A percentile compares a stretch with the other conserved stretches of the same genome.
Evolutionary conservation across 495 filamentous ascomycete species (phyloP).

Genomic region (Bryoglossum gracile): DNA sequence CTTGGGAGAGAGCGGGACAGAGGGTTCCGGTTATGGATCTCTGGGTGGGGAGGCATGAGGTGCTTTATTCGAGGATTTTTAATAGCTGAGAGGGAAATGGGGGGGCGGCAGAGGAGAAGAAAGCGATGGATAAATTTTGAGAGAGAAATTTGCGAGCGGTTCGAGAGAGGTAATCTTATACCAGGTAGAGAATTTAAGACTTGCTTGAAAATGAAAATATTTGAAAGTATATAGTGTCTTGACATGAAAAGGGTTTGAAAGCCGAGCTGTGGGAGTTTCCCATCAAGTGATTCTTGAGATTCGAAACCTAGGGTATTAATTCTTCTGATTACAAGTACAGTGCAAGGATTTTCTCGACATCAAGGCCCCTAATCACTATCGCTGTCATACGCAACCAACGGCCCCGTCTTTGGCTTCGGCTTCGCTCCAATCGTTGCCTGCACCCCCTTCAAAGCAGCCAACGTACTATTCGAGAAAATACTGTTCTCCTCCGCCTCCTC

Average conservation of each 20-base stretch:
- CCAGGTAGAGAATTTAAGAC: too few relatives aligned
- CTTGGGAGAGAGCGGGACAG: constrained; percentile 87
- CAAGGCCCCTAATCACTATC: constrained; percentile 59
- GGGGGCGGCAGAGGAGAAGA: too few relatives aligned
- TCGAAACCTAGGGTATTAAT: too few relatives aligned
- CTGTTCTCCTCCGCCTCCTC: constrained; percentile 43
- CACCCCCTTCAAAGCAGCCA: constrained; percentile 60
- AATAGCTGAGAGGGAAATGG: constrained; percentile 46
- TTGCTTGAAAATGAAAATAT: too few relatives aligned
- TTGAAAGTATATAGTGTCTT: too few relatives aligned
- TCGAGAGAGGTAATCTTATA: too few relatives aligned
- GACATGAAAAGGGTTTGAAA: too few relatives aligned
- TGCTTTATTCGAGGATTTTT: constrained; percentile 94
- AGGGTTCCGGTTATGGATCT: constrained; percentile 80
- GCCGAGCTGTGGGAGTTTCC: too few relatives aligned
- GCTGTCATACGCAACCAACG: constrained; percentile 84
- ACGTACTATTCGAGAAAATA: constrained; percentile 73
- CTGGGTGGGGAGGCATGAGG: constrained; percentile 91
- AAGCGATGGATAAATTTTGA: too few relatives aligned
- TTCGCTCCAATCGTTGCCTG: constrained; percentile 42
- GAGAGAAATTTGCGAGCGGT: too few relatives aligned
- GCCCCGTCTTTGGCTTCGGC: constrained; percentile 46
- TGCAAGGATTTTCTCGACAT: neutral
- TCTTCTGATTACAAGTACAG: too few relatives aligned
- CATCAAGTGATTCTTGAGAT: too few relatives aligned